These are phyloP conservation scores for Solanum microdontum DNA, from an alignment of 257 asterid species.

Conservation along the genomic window DNA sequence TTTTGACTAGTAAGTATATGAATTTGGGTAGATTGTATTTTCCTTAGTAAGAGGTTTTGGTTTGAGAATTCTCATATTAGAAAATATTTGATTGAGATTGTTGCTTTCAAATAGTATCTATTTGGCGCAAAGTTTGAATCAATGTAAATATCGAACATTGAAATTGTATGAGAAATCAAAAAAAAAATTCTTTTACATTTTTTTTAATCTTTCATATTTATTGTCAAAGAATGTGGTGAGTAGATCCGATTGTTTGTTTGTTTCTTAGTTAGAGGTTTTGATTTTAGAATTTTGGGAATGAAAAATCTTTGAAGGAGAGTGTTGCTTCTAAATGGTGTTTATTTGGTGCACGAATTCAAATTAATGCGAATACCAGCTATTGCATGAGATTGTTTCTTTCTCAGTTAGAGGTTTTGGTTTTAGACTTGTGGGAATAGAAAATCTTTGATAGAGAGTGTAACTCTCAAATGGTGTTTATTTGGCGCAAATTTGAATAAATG, in stretches of 20 bases:
- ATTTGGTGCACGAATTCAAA: not conserved
- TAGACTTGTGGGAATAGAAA: not conserved
- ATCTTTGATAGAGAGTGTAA: not conserved
- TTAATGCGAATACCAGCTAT: too few species aligned
- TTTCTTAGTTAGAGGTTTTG: not conserved
- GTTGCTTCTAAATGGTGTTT: not conserved
- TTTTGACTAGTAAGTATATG: not conserved
- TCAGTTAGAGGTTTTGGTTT: not conserved
- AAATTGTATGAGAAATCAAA: not conserved
- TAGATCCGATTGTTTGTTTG: not conserved
- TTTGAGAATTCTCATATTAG: not conserved
- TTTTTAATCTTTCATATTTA: too few species aligned
- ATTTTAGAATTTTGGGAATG: not conserved
- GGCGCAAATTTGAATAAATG: too few species aligned
- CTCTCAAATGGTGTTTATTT: not conserved
- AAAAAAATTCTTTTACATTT: too few species aligned
- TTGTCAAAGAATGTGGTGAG: not conserved
- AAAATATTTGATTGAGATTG: not conserved
- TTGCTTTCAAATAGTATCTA: too few species aligned
- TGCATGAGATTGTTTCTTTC: not conserved
- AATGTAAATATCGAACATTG: accelerated
- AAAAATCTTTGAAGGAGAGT: too few species aligned
- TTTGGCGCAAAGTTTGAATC: not conserved
- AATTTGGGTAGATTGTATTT: not conserved
- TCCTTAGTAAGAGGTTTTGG: not conserved